A percentile compares a stretch with the other conserved stretches of the same genome.
Conservation (phyloP, 306 rosid genomes). For the Acacia crassicarpa region DNA sequence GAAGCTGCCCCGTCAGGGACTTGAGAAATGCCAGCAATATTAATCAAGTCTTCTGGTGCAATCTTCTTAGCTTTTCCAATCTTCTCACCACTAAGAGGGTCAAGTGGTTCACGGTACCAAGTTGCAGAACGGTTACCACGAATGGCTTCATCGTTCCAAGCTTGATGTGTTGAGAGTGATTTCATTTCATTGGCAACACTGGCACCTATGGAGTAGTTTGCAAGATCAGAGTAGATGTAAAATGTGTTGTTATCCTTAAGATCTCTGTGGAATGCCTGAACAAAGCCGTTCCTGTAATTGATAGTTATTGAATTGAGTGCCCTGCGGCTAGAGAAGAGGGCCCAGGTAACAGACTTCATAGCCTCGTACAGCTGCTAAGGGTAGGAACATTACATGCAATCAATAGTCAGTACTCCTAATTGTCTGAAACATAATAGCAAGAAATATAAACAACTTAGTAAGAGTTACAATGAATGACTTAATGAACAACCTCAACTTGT, state of each 20-base stretch:
- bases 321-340: constrained; percentile 78
- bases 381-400: constrained; percentile 11
- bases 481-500: constrained; percentile 80
- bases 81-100: constrained; percentile 84
- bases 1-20: constrained; percentile 96
- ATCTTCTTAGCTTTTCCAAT: constrained; percentile 81
- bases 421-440: constrained; percentile 3
- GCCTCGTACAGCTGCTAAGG: constrained; percentile 87
- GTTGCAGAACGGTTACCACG: constrained; percentile 78
- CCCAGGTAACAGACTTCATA: constrained; percentile 90
- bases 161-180: constrained; percentile 48
- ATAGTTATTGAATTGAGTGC: constrained; percentile 94
- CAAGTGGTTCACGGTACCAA: constrained; percentile 94
- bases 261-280: constrained; percentile 95
- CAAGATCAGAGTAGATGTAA: constrained; percentile 86
- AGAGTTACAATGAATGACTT: constrained; percentile 2
- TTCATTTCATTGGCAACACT: constrained; percentile 32
- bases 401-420: constrained; percentile 18
- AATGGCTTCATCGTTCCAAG: constrained; percentile 64
- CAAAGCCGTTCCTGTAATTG: constrained; percentile 89
- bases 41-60: constrained; percentile 86
- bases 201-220: constrained; percentile 80
- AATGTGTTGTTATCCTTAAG: constrained; percentile 81
- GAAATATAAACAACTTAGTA: background rate
- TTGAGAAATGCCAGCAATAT: constrained; percentile 84